Base-by-base conservation (phyloP, 1,139 yeast genomes). In the Candida sojae region DNA sequence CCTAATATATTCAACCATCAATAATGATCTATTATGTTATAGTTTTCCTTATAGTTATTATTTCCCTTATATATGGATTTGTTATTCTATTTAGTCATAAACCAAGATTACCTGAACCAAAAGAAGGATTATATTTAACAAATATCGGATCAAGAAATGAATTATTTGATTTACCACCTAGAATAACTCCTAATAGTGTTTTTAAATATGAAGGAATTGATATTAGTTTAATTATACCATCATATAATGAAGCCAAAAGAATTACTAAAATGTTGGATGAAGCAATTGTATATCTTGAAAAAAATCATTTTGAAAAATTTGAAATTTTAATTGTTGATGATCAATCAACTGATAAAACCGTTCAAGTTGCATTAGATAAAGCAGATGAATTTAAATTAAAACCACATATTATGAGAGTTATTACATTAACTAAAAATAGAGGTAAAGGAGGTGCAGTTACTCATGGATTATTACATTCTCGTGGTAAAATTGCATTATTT, bases 401-500 rank as follows among this genome's bases (percentile, higher is more conserved):
- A 29, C 84, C 91, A 0, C 88, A 84, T 45, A 75, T 76, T 39
- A 60, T 95, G 63, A 75, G 92, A 54, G 92, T 90, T 38, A 77
- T 90, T 29, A 79, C 78, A 55, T 75, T 93, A 52, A 80, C 70
- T 36, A 67, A 81, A 53, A 93, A 93, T 63, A 77, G 99, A 58
- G 99, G 99, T 29, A 93, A 93, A 68, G 99, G 99, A 21, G 99
- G 99, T 7, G 99, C 98, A 0, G 99, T 95, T 0, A 84, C 96
- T 13, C 98, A 93, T 64, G 99, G 99, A 4, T 73, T 93, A 68
- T 79, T 86, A 59, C 85, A 84, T 60, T 70, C 85, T 7, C 74
- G 90, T 43, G 99, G 99, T 9, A 66, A 76, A 53, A 85, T 80
- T 59, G 82, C 84, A 9, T 75, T 93, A 13, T 93, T 93, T 73